phyloP scores from a whole-genome alignment of 1,139 yeast genomes.

The Suhomyces wounanorum region DNA sequence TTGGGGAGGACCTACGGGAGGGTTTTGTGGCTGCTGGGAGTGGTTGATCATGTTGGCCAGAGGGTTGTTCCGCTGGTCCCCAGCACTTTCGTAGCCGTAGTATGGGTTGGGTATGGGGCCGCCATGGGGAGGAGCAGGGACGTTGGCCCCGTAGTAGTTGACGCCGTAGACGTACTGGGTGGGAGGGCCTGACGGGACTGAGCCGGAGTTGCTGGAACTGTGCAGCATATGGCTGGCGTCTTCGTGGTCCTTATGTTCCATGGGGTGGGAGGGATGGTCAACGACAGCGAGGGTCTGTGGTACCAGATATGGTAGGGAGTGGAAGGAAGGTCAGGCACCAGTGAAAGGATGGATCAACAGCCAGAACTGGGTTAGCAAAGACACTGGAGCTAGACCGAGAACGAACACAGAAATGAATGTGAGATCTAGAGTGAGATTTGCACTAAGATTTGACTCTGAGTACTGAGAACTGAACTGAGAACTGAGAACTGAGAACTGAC shows the following conservation, averaged over 20 bases:
- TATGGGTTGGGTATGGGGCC: conserved; percentile 2
- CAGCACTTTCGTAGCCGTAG: not conserved
- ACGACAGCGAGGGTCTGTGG: not conserved
- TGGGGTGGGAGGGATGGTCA: not conserved
- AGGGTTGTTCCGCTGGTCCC: not conserved
- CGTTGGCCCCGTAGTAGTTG: conserved; percentile 7
- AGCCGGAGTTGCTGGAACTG: conserved; percentile 3
- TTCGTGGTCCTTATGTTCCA: conserved; percentile 3
- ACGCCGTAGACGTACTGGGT: conserved; percentile 8
- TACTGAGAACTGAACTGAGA: too few relatives aligned
- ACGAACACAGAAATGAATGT: too few relatives aligned
- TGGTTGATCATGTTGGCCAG: not conserved
- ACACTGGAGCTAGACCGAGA: too few relatives aligned
- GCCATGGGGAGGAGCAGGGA: not conserved
- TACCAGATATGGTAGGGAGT: not conserved
- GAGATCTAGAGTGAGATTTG: too few relatives aligned
- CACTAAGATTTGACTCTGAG: too few relatives aligned
- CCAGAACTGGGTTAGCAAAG: too few relatives aligned
- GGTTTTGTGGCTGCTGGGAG: not conserved
- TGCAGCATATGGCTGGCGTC: conserved; percentile 5
- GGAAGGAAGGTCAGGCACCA: not conserved
- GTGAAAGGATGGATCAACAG: too few relatives aligned
- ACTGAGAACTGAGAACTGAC: too few relatives aligned
- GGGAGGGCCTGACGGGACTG: not conserved
- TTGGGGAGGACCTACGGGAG: not conserved